A percentile compares a stretch with the other conserved stretches of the same genome.
phyloP scores from a whole-genome alignment of 2,329 filamentous ascomycete genomes.

The Sporothrix brasiliensis region DNA sequence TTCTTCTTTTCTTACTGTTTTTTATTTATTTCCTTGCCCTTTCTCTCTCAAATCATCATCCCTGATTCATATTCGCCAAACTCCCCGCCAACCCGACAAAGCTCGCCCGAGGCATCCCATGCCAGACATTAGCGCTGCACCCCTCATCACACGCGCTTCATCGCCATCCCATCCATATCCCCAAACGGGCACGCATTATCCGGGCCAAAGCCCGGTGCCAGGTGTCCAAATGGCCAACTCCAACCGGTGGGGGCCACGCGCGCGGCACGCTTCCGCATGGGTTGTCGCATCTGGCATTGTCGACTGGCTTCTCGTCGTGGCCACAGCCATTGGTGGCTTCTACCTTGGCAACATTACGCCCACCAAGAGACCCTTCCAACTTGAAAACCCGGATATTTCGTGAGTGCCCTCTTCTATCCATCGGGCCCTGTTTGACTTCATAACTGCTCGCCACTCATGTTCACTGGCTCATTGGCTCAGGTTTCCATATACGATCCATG shows the following conservation, averaged over 20 bases:
- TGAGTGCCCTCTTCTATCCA: constrained; percentile 43
- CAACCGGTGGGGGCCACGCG: not conserved
- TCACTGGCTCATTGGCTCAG: constrained; percentile 43
- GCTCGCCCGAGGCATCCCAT: constrained; percentile 28
- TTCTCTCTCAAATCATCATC: not conserved
- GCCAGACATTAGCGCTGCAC: constrained; percentile 31
- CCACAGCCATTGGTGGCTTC: constrained; percentile 61
- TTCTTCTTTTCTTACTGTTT: not conserved
- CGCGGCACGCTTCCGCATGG: constrained; percentile 31
- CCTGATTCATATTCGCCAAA: not conserved
- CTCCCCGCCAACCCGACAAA: not conserved
- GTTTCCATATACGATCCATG: constrained; percentile 69
- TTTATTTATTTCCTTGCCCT: not conserved
- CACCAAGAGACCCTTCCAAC: constrained; percentile 70
- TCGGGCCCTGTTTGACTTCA: not conserved
- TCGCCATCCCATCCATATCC: not conserved
- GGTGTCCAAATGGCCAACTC: constrained; percentile 34
- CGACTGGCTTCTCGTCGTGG: constrained; percentile 72
- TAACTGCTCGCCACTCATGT: not conserved
- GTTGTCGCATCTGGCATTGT: constrained; percentile 68
- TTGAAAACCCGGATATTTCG: constrained; percentile 76
- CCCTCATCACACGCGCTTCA: constrained; percentile 18
- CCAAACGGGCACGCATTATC: not conserved
- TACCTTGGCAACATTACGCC: constrained; percentile 63
- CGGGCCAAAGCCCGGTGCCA: not conserved